Conservation (phyloP, 768 basidiomycete species). For the Suillus variegatus region DNA sequence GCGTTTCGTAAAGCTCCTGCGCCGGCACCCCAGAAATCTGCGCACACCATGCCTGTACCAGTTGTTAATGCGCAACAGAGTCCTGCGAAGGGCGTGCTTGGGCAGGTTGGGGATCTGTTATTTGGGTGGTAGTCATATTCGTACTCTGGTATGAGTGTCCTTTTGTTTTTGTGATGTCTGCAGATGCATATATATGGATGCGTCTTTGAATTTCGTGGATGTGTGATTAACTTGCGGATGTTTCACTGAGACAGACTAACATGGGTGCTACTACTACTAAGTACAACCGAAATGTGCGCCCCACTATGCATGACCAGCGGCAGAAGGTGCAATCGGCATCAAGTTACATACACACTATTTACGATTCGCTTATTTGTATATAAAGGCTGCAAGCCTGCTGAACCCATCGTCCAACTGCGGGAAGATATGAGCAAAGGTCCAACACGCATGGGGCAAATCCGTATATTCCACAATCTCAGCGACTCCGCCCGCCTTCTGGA, state of each 20-base stretch:
- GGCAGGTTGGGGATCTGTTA: constrained; percentile 77
- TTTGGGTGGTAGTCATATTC: constrained; percentile 69
- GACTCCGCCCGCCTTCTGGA: too few relatives aligned
- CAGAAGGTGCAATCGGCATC: background rate
- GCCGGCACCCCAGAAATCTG: constrained; percentile 26
- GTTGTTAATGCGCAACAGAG: constrained; percentile 27
- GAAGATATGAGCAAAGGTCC: constrained; percentile 19
- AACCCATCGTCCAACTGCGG: background rate
- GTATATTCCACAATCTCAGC: constrained; percentile 28
- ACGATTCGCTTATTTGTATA: background rate
- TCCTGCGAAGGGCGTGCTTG: constrained; percentile 60
- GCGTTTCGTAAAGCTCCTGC: constrained; percentile 62
- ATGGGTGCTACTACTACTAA: background rate
- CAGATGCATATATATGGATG: background rate
- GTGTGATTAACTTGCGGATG: background rate
- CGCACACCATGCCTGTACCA: constrained; percentile 12
- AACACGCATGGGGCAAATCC: constrained; percentile 25
- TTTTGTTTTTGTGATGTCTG: background rate
- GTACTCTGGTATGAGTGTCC: background rate
- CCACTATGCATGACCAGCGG: background rate
- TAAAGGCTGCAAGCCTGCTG: background rate
- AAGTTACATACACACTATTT: background rate
- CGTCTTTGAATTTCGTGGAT: background rate
- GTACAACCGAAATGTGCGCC: background rate
- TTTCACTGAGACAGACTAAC: background rate